These are phyloP conservation scores for Hymenoscyphus repandus DNA, from an alignment of 2,329 filamentous ascomycete genomes.

Conservation along the genomic window DNA sequence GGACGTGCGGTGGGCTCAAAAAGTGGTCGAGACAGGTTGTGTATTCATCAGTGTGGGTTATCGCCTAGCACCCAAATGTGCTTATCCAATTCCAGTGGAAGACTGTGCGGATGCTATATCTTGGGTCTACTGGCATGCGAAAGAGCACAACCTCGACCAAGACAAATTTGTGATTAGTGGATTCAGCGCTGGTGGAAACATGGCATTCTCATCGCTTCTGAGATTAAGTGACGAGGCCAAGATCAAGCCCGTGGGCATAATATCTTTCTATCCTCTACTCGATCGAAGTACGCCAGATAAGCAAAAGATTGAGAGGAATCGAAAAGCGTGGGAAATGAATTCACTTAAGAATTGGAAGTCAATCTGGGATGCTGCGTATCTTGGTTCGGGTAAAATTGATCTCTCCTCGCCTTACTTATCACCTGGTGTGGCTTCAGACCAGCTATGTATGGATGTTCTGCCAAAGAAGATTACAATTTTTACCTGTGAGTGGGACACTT, in stretches of 20 bases:
- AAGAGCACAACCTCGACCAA: not conserved
- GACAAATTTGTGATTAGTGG: not conserved
- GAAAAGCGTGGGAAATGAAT: not conserved
- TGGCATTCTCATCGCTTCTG: not conserved
- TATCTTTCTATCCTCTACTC: not conserved
- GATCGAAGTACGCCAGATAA: not conserved
- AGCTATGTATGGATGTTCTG: not conserved
- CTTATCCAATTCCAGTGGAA: not conserved
- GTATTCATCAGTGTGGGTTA: not conserved
- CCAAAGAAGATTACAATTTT: not conserved
- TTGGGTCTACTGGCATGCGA: not conserved
- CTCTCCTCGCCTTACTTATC: not conserved
- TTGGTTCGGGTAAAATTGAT: not conserved
- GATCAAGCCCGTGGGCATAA: not conserved
- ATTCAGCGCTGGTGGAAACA: not conserved
- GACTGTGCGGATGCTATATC: not conserved
- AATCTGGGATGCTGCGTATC: not conserved
- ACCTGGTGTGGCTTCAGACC: not conserved
- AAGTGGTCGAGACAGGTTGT: not conserved
- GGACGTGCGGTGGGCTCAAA: not conserved
- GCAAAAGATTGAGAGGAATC: not conserved
- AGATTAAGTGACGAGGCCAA: not conserved
- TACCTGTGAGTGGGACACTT: not conserved
- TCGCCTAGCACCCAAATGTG: not conserved
- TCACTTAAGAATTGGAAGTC: not conserved